These are phyloP conservation scores for Toxicodendron radicans DNA, from an alignment of 345 rosid genomes.

Conservation along the genomic window DNA sequence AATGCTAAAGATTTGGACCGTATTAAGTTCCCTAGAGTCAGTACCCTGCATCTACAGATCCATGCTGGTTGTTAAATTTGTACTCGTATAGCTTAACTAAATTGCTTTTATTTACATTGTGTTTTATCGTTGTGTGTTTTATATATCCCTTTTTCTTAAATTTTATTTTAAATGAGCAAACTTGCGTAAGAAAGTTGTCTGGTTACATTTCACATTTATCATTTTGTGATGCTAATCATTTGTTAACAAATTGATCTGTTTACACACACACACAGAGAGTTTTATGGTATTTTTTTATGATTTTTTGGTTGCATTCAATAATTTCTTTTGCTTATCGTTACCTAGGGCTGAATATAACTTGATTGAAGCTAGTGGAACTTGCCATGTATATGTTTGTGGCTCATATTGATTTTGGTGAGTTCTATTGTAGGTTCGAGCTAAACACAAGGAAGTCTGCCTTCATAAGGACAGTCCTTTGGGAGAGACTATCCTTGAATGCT, in stretches of 20 bases:
- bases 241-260: neutral
- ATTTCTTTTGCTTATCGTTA: neutral
- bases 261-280: no score
- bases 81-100: neutral
- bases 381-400: neutral
- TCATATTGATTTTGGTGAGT: neutral
- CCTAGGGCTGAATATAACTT: neutral
- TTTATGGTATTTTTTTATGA: neutral
- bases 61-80: neutral
- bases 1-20: neutral
- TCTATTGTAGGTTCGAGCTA: slow-evolving; percentile 83
- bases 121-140: no score
- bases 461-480: slow-evolving; percentile 99
- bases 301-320: neutral
- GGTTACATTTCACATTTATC: neutral
- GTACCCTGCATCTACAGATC: neutral
- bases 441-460: slow-evolving; percentile 99
- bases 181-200: neutral
- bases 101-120: neutral
- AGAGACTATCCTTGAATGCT: slow-evolving; percentile 98
- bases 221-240: neutral
- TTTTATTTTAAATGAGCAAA: no score
- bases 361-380: slow-evolving; percentile 2
- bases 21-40: neutral
- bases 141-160: no score